Base-by-base conservation (phyloP, 2,329 filamentous ascomycete species). In the Ophiostoma sp. region DNA sequence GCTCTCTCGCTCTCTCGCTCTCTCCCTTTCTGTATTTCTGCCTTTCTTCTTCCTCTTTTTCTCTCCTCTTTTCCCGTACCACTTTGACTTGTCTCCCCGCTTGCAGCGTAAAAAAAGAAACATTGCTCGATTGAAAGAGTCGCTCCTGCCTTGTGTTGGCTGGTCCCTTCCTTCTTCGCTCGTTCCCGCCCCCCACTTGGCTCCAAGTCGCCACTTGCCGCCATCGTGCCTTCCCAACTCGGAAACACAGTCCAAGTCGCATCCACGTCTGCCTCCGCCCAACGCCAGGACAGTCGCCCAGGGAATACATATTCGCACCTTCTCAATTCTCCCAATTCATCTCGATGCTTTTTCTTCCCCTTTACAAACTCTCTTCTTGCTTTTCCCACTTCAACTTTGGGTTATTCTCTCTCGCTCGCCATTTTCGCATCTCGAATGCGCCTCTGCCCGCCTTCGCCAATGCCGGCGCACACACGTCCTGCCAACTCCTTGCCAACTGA, bases 181-280 rank as follows among this genome's bases (percentile, higher is more conserved):
- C 17, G 19, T 36, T 52, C 66, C 31, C 70, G 28, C 72, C 71
- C 72, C 70, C 74, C 74, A 71, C 70, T 19, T 50, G 42, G 22
- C 39, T 45, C 69, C 25, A 31, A 70, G 25, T 73, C 55, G 75
- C 73, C 73, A 75, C 74, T 52, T 50, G 42, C 64, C 66, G 57
- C 70, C 42, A 63, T 73, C 64, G 73, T 74, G 73, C 74, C 71
- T 74, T 75, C 74, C 74, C 71, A 74, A 75, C 71, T 70, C 25
- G 73, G 73, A 73, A 72, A 66, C 55, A 63, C 70, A 33, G 55
- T 25, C n/a, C 61, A 45, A 66, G 61, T 55, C 70, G 33, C 59
- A 25, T 42, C 55, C 22, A 45, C 68, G 28, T 36, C 57, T 45
- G 57, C 57, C 36, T 63, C 42, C 33, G 57, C n/a, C 42, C 63